Evolutionary conservation across 108 stramenopile genomes (phyloP).

Genomic region (Fragilariopsis cylindrus): DNA sequence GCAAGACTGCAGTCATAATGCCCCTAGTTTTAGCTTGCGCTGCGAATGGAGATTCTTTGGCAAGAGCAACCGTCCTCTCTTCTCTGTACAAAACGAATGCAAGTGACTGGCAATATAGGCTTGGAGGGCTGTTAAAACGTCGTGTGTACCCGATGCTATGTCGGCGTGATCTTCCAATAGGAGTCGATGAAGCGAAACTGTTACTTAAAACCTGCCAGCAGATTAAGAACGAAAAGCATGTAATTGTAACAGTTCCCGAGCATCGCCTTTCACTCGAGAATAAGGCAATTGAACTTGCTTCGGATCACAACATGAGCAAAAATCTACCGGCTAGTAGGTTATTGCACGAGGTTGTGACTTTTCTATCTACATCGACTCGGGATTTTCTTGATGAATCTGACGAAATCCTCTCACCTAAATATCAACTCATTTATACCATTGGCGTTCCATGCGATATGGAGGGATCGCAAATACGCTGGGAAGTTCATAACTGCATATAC

Average conservation of each 20-base stretch:
- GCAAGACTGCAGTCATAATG: slow-evolving; percentile 7
- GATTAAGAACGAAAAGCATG: not conserved
- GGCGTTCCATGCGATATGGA: not conserved
- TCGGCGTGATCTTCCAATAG: not conserved
- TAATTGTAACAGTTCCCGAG: slow-evolving; percentile 8
- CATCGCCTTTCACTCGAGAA: slow-evolving; percentile 9
- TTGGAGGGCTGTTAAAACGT: not conserved
- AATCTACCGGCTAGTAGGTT: not conserved
- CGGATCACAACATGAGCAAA: not conserved
- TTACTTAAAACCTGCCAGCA: not conserved
- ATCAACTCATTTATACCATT: slow-evolving; percentile 1
- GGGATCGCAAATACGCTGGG: slow-evolving; percentile 3
- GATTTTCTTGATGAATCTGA: slow-evolving; percentile 11
- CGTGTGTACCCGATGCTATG: not conserved
- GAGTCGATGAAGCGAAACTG: not conserved
- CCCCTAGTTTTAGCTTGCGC: not conserved
- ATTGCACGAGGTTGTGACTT: not conserved
- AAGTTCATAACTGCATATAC: slow-evolving; percentile 1
- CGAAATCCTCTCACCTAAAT: slow-evolving; percentile 2
- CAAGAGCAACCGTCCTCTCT: not conserved
- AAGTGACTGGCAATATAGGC: slow-evolving; percentile 2
- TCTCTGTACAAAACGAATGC: slow-evolving; percentile 1
- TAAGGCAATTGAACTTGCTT: not conserved
- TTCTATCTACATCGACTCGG: not conserved
- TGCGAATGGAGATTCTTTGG: slow-evolving; percentile 3